Evolutionary conservation across 768 basidiomycete species (phyloP), one percentile per base, ranked within the genome.

Genomic region (Termitomyces sp.): DNA sequence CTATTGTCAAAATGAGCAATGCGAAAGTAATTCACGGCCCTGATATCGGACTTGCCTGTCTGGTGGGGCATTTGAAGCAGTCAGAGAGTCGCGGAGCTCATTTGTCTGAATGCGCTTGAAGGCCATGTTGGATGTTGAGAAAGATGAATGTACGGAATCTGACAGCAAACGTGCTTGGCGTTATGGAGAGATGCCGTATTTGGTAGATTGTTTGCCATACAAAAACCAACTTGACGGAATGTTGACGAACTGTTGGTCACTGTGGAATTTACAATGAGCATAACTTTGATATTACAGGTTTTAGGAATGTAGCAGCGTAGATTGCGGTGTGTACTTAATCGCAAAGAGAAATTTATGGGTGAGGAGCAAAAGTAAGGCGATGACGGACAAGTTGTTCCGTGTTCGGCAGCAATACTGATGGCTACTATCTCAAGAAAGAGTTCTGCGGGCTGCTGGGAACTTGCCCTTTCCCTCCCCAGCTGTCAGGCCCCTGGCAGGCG

Each of bases 81-180:
- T 31, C 16, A 61, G 57, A 44, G 61, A 60, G 16, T 65, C 49
- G 29, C 58, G 64, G n/a, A 34, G 46, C 27, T 64, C 63, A 22
- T 71, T 70, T 37, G 69, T 71, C 18, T 70, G 60, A 3, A 65
- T 42, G 39, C 73, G 72, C 55, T 74, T 73, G 56, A 59, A 41
- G 14, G 61, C 43, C 59, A 62, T 64, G 55, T 32, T 37, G 22
- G 56, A 32, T 32, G 26, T 31, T 14, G 31, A 20, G 46, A 53
- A 58, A 31, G 39, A 31, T 31, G 20, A 51, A 51, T 57, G 36
- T 10, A 37, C 13, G 1, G 49, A 14, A 34, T 24, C 20, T 50
- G 50, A 42, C 56, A 57, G 26, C 37, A 18, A 52, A 52, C 27
- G 55, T 53, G 42, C 31, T 44, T 44, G 43, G 32, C 41, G 22